Base-by-base conservation (phyloP, 495 filamentous ascomycete species). In the Aspergillus ellipticus region DNA sequence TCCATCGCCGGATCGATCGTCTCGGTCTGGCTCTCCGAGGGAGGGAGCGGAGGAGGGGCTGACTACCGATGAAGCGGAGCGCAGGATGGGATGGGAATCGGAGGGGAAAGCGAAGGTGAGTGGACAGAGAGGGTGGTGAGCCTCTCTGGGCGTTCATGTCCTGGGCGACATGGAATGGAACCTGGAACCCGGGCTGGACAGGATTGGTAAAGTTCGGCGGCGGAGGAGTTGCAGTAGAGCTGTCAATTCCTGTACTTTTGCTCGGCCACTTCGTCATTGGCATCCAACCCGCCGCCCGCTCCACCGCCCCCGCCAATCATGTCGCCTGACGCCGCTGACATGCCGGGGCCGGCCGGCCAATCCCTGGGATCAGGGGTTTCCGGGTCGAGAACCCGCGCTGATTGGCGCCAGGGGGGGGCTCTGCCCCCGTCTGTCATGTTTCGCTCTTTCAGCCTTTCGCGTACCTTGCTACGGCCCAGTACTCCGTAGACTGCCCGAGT, bases 231-330 rank as follows among this genome's bases (percentile, higher is more conserved):
- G 7, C 21, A 35, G 37, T 51, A 54, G 57, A 59, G 57, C 57
- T 59, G 57, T 59, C 57, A 59, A 59, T 55, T 59, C 57, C 26
- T 42, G 19, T 49, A 37, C 53, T 55, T 45, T 55, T 11, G 29
- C 37, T n/a, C 16, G 24, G 10, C 35, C 35, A 33, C 35, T 39
- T 39, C 35, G 35, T 39, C 35, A 39, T 39, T 39, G 35, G 35
- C n/a, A 39, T 39, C 35, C 10, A n/a, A 13, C 35, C 11, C 35
- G 11, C 1, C 35, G 6, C 10, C 13, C 11, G 35, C 39, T 43
- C 52, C 52, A 46, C 52, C 33, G 17, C 22, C 16, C 26, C 17
- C 42, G 42, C 52, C 52, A 54, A 56, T 56, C 28, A 56, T 16
- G 15, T 16, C 17, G 1, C n/a, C 41, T 22, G 35, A 41, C 11